Base-by-base conservation (phyloP, 2,329 filamentous ascomycete species). In the Knoxdaviesia capensis region DNA sequence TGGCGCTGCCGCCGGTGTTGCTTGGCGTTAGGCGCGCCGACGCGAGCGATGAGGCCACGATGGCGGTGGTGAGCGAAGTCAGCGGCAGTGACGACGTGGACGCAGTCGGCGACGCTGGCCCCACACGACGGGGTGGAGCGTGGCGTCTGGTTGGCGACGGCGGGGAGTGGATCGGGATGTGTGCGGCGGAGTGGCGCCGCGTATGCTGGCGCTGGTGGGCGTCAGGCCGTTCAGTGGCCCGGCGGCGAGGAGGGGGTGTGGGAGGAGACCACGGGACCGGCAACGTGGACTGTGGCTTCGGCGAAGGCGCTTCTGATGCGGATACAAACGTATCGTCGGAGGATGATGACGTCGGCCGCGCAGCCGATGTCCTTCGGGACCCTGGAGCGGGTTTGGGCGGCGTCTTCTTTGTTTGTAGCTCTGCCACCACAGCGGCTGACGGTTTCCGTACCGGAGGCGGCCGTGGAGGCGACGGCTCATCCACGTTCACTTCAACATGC, bases 1-100 rank as follows among this genome's bases (percentile, higher is more conserved):
- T 30, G 28, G 43, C 53, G 59, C 63, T 50, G 38, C 59, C 53
- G 58, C 63, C 51, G 36, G 60, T 54, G 48, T 56, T 57, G 44
- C 59, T 59, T 38, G 55, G 64, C 41, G 54, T 62, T 43, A 59
- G 61, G 47, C 74, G 71, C 2, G 75, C 66, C 1, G 79, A 74
- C 5, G 82, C 82, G 0, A 87, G 63, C 29, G 77, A 80, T 2
- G 80, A 76, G 2, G 80, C 81, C 51, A 87, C 69, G 44, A 87
- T 84, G 47, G 82, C 82, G 50, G 74, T 73, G 8, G 80, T 76
- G 6, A 87, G 68, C 0, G 75, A 75, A 45, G 77, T 69, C 7
- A 82, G 64, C 1, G 69, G 68, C 31, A 77, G 63, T 41, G 51
- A 59, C 9, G 59, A 53, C 51, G 63, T 49, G 47, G 59, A 52